Conservation (phyloP, 345 rosid species). For the Linum tenue region DNA sequence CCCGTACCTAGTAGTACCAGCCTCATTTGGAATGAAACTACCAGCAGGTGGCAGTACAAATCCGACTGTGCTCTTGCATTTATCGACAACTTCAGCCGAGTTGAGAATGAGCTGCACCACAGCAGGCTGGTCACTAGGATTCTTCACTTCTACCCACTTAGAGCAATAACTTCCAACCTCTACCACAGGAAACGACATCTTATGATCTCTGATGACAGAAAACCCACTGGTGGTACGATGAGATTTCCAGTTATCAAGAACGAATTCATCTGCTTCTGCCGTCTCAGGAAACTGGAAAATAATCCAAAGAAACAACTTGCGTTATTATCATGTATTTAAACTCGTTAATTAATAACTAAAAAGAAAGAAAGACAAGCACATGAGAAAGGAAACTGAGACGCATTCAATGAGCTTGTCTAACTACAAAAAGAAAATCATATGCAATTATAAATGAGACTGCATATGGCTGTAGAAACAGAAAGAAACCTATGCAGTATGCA, state of each 20-base stretch:
- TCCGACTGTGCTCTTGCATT: constrained; percentile 35
- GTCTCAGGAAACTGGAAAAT: constrained; percentile 30
- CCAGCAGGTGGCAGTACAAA: constrained; percentile 20
- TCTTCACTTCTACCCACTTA: constrained; percentile 53
- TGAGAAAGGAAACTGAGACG: too few relatives aligned
- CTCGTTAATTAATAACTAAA: neutral
- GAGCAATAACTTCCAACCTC: constrained; percentile 38
- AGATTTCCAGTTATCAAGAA: constrained; percentile 54
- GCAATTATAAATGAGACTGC: too few relatives aligned
- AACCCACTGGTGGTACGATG: constrained; percentile 35
- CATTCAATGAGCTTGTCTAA: too few relatives aligned
- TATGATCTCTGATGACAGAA: constrained; percentile 51
- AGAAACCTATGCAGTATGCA: too few relatives aligned
- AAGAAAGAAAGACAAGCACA: too few relatives aligned
- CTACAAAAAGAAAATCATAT: too few relatives aligned
- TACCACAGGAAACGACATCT: constrained; percentile 40
- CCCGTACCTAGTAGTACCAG: constrained; percentile 25
- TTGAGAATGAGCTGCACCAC: constrained; percentile 65
- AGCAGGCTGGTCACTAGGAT: constrained; percentile 58
- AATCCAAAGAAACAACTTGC: constrained; percentile 10
- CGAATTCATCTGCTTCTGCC: constrained; percentile 40
- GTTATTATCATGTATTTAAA: neutral
- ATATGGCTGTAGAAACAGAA: too few relatives aligned
- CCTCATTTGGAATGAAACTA: constrained; percentile 15
- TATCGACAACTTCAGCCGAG: constrained; percentile 47